Evolutionary conservation across 768 basidiomycete species (phyloP).

Genomic region (Pseudohyphozyma bogoriensis): DNA sequence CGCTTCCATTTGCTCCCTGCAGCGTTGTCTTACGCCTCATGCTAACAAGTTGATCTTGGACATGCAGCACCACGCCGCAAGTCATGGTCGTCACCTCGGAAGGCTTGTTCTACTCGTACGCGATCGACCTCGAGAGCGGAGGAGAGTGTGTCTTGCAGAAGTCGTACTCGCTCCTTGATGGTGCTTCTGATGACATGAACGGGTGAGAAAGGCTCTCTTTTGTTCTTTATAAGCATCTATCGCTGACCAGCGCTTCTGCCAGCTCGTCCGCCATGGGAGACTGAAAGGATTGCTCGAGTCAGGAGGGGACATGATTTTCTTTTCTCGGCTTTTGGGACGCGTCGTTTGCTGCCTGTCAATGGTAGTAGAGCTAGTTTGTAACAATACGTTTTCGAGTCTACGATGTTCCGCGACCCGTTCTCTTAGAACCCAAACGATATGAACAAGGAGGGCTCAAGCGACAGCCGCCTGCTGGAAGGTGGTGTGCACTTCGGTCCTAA

Average conservation of each 20-base stretch:
- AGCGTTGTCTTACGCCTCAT: background rate
- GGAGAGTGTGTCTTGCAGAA: conserved; percentile 92
- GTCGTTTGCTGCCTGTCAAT: background rate
- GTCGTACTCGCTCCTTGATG: conserved; percentile 51
- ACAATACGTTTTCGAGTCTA: no score
- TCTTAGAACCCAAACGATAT: no score
- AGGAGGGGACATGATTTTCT: background rate
- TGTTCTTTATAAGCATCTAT: background rate
- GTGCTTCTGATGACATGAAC: conserved; percentile 7
- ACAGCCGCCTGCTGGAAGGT: no score
- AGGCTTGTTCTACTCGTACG: conserved; percentile 91
- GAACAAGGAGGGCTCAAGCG: no score
- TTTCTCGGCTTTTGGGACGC: background rate
- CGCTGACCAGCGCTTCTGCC: background rate
- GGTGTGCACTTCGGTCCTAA: no score
- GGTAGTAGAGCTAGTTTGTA: background rate
- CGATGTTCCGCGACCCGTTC: no score
- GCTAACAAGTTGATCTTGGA: background rate
- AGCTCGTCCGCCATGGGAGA: background rate
- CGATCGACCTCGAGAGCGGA: conserved; percentile 88
- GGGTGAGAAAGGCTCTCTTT: conserved; percentile 13
- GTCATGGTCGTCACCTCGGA: conserved; percentile 95
- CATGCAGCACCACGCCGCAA: conserved; percentile 72
- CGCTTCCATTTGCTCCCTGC: background rate
- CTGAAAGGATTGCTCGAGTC: background rate